phyloP scores from a whole-genome alignment of 2,329 filamentous ascomycete genomes.

The Lasiodiplodia gonubiensis region DNA sequence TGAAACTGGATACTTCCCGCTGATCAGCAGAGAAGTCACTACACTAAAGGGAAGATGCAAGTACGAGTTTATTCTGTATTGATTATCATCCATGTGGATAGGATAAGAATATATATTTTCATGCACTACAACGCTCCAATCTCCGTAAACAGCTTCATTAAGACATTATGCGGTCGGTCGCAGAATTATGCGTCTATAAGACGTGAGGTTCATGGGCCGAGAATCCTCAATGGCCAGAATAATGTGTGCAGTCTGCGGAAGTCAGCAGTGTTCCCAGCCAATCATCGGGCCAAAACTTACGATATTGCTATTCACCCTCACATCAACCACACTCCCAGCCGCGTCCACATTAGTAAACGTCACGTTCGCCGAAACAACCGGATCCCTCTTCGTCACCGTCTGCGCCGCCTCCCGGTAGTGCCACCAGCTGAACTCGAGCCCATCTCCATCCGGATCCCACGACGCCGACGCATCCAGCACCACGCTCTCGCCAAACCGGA shows the following conservation, averaged over 20 bases:
- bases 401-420: slow-evolving; percentile 30
- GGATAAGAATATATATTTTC: too few species aligned
- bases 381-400: background rate
- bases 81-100: too few species aligned
- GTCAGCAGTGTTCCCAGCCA: slow-evolving; percentile 17
- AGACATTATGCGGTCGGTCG: slow-evolving; percentile 28
- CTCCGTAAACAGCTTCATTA: background rate
- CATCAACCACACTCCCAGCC: slow-evolving; percentile 10
- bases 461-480: slow-evolving; percentile 30
- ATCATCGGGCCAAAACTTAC: background rate
- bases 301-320: background rate
- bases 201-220: slow-evolving; percentile 28
- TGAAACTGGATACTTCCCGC: too few species aligned
- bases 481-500: slow-evolving; percentile 28
- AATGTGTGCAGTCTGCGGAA: slow-evolving; percentile 24
- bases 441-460: slow-evolving; percentile 33
- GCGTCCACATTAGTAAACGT: slow-evolving; percentile 10
- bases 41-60: too few species aligned
- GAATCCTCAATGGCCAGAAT: slow-evolving; percentile 28
- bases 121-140: too few species aligned
- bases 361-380: slow-evolving; percentile 16
- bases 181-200: slow-evolving; percentile 29
- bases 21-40: too few species aligned
- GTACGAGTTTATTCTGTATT: too few species aligned
- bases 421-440: slow-evolving; percentile 33